Conservation (phyloP, 495 filamentous ascomycete genomes). For the Pseudevernia furfuracea region DNA sequence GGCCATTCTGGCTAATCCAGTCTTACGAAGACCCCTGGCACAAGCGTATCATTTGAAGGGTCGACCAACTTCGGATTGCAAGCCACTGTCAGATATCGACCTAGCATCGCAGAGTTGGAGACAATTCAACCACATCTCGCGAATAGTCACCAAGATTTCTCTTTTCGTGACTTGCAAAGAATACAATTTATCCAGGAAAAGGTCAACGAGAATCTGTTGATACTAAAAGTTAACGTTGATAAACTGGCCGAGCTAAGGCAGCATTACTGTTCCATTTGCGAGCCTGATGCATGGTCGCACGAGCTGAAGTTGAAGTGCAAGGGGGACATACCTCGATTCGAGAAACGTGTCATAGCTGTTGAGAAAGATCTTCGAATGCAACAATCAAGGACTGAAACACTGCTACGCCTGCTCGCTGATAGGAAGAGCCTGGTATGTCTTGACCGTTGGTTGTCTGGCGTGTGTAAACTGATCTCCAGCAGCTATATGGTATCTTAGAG, state of each 20-base stretch:
- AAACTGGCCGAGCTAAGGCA: constrained; percentile 33
- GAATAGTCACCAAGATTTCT: constrained; percentile 22
- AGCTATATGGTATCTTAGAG: constrained; percentile 13
- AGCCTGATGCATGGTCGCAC: neutral
- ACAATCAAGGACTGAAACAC: constrained; percentile 4
- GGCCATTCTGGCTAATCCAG: neutral
- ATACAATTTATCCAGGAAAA: constrained; percentile 37
- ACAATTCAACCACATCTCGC: neutral
- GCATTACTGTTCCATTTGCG: constrained; percentile 24
- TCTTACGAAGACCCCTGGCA: neutral
- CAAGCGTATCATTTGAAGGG: neutral
- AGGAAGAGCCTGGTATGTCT: constrained; percentile 10
- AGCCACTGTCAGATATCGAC: neutral
- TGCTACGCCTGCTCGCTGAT: constrained; percentile 10
- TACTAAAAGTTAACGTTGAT: constrained; percentile 33
- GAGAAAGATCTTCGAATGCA: constrained; percentile 11
- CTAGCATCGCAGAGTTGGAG: neutral
- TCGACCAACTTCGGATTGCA: neutral
- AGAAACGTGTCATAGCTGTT: neutral
- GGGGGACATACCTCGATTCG: constrained; percentile 4
- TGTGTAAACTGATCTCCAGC: neutral
- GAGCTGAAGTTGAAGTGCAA: neutral
- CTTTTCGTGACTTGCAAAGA: constrained; percentile 34
- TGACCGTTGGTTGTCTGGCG: neutral
- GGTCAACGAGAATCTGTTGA: constrained; percentile 32